Conservation (phyloP, 805 yeast species). For the Kregervanrija delftensis region DNA sequence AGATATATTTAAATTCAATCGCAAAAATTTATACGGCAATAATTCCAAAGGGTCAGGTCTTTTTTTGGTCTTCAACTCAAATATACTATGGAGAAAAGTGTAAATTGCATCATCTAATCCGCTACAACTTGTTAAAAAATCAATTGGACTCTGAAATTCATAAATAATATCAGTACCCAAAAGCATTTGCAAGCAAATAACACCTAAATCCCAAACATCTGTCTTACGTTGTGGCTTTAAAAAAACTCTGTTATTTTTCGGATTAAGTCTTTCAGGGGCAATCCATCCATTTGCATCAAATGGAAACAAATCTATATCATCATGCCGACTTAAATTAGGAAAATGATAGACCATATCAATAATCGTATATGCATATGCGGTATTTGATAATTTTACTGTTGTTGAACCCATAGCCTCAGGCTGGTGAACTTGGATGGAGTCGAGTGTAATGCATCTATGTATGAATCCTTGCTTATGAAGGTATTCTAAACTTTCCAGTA, state of each 20-base stretch:
- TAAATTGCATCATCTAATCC: conserved; percentile 46
- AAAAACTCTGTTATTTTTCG: conserved; percentile 18
- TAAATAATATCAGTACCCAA: conserved; percentile 51
- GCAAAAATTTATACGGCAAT: conserved; percentile 72
- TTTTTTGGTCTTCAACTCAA: conserved; percentile 58
- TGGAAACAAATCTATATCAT: conserved; percentile 19
- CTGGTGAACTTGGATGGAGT: conserved; percentile 48
- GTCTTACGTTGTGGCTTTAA: conserved; percentile 65
- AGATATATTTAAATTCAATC: conserved; percentile 53
- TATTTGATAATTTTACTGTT: conserved; percentile 50
- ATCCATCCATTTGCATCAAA: conserved; percentile 45
- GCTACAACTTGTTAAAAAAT: conserved; percentile 41
- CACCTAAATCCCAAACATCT: conserved; percentile 93
- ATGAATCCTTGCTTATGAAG: conserved; percentile 79
- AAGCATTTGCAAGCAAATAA: conserved; percentile 59
- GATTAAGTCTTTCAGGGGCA: conserved; percentile 65
- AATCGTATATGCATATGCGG: conserved; percentile 50
- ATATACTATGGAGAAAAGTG: conserved; percentile 61
- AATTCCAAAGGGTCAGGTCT: conserved; percentile 82
- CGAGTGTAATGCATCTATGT: conserved; percentile 62
- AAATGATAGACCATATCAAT: conserved; percentile 29
- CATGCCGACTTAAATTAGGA: conserved; percentile 22
- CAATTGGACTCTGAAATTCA: conserved; percentile 53
- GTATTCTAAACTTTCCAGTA: conserved; percentile 78
- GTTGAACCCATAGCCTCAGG: conserved; percentile 48